These are phyloP conservation scores for Didymella pomorum DNA, from an alignment of 2,329 filamentous ascomycete species.

Conservation along the genomic window DNA sequence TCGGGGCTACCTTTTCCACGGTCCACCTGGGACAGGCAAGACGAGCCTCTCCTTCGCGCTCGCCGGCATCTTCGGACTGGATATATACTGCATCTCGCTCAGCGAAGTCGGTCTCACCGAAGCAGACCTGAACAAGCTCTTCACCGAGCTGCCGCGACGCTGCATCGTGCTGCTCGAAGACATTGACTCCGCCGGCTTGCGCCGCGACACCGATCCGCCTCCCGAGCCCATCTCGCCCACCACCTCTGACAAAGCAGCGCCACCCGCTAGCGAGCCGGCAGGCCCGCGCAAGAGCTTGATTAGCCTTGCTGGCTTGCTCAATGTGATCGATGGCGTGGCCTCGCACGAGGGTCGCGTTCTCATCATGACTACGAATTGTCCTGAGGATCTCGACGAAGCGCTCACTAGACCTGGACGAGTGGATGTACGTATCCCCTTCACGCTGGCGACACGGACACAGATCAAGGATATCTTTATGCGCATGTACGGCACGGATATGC, in stretches of 20 bases:
- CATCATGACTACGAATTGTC: conserved; percentile 83
- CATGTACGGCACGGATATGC: conserved; percentile 45
- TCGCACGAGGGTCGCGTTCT: conserved; percentile 80
- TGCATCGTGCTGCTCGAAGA: conserved; percentile 59
- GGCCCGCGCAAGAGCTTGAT: conserved; percentile 58
- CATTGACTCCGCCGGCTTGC: conserved; percentile 58
- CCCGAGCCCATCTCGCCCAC: conserved; percentile 8
- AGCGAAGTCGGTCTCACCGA: conserved; percentile 78
- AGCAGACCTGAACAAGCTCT: conserved; percentile 62
- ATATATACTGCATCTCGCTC: conserved; percentile 57
- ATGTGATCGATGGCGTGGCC: conserved; percentile 83
- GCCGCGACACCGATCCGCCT: conserved; percentile 43
- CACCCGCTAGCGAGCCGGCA: not conserved
- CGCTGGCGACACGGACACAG: conserved; percentile 52
- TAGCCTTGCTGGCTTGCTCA: conserved; percentile 79
- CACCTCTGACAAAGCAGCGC: not conserved
- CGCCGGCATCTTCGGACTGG: conserved; percentile 57
- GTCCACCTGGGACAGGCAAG: conserved; percentile 82
- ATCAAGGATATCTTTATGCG: conserved; percentile 54
- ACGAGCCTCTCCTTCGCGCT: conserved; percentile 57
- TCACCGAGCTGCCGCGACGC: conserved; percentile 53
- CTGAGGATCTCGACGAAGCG: conserved; percentile 75
- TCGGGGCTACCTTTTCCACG: conserved; percentile 81
- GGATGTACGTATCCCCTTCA: conserved; percentile 71
- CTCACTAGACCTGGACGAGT: conserved; percentile 77